Base-by-base conservation (phyloP, 192 early-diverging fungal species). In the Coemansia sp. region DNA sequence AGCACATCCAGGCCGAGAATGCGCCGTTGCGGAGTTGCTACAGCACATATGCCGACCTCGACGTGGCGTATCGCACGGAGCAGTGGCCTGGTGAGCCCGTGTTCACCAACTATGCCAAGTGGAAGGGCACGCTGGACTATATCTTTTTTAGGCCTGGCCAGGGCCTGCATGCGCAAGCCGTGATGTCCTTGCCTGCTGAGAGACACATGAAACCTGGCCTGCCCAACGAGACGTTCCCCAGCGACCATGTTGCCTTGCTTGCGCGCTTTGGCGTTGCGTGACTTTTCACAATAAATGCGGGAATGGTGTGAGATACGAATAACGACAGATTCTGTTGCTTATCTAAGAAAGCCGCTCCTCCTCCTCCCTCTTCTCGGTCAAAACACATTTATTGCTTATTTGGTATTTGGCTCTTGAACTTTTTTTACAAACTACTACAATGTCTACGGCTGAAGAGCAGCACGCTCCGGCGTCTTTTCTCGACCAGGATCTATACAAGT, bases 401-500 rank as follows among this genome's bases (percentile, higher is more conserved):
- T n/a, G n/a, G n/a, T n/a, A n/a, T n/a, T n/a, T n/a, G n/a, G n/a
- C n/a, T n/a, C n/a, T n/a, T n/a, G n/a, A n/a, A n/a, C n/a, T n/a
- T n/a, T n/a, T n/a, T n/a, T n/a, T n/a, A n/a, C n/a, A n/a, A n/a
- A n/a, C n/a, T n/a, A n/a, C n/a, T 31, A 32, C 19, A 11, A 25
- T 27, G 49, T 1, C 39, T 0, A 22, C 41, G 10, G 51, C 45
- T 8, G 66, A 71, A 25, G 53, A 78, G 35, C n/a, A 78, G 35
- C 12, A 24, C 35, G 24, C 70, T 20, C 77, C 83, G 8, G 43
- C 43, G 19, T 92, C 89, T 11, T 87, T 94, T 43, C 87, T 94
- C 14, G 93, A 93, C 63, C 91, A 91, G 80, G 92, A 93, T 65
- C 79, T 91, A 60, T 92, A 93, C 88, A 93, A 93, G 68, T 90